Evolutionary conservation across 495 filamentous ascomycete genomes (phyloP).

Genomic region (Friedmanniomyces endolithicus): DNA sequence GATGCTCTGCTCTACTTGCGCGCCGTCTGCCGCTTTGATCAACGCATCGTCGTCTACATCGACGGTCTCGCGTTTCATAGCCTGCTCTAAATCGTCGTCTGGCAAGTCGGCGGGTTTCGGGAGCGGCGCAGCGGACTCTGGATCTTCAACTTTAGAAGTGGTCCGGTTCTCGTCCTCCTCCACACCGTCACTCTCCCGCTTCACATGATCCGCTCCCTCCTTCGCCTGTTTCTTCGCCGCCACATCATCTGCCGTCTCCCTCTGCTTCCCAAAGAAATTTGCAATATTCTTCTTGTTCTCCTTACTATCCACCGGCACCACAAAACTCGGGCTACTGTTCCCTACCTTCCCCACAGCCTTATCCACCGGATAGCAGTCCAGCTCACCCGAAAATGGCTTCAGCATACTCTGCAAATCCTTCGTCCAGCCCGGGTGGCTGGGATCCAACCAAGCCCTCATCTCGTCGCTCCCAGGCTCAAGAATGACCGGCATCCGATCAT

Average conservation of each 20-base stretch:
- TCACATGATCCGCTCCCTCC: constrained; percentile 5
- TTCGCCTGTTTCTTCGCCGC: constrained; percentile 14
- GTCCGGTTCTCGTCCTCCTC: constrained; percentile 8
- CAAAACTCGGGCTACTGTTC: constrained; percentile 73
- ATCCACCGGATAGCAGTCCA: constrained; percentile 75
- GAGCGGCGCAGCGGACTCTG: constrained; percentile 18
- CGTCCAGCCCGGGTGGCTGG: constrained; percentile 56
- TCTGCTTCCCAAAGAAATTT: constrained; percentile 68
- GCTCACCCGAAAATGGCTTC: constrained; percentile 61
- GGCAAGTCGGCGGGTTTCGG: constrained; percentile 9
- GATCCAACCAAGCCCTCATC: constrained; percentile 72
- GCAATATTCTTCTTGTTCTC: constrained; percentile 87
- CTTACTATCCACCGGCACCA: constrained; percentile 66
- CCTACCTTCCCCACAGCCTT: constrained; percentile 92
- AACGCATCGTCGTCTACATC: neutral
- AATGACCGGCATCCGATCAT: constrained; percentile 93
- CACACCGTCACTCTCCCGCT: neutral
- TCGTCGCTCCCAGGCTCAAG: constrained; percentile 61
- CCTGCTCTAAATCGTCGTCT: constrained; percentile 6
- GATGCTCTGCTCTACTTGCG: constrained; percentile 4
- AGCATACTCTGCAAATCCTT: constrained; percentile 63
- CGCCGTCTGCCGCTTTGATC: constrained; percentile 6
- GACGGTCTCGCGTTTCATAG: constrained; percentile 5
- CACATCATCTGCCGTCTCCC: constrained; percentile 5
- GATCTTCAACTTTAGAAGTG: constrained; percentile 10